A percentile compares a stretch with the other conserved stretches of the same genome.
Evolutionary conservation across 352 stramenopile species (phyloP).

Genomic region (Pseudoperonospora humuli): DNA sequence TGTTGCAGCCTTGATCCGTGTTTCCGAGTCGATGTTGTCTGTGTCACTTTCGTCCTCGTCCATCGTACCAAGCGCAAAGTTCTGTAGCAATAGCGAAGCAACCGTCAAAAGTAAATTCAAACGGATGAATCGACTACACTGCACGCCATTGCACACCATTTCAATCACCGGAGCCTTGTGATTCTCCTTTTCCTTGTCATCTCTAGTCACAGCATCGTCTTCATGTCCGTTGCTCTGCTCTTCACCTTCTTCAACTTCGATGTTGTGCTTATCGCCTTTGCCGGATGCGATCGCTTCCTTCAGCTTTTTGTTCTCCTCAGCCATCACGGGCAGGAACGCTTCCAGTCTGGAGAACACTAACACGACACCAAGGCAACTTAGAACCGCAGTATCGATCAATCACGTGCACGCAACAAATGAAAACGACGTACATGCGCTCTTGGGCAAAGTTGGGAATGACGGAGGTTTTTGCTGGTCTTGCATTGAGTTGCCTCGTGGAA

Average conservation of each 20-base stretch:
- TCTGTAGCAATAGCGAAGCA: slow-evolving; percentile 25
- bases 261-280: slow-evolving; percentile 59
- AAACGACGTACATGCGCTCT: slow-evolving; percentile 45
- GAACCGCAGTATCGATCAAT: background rate
- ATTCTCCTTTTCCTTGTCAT: slow-evolving; percentile 11
- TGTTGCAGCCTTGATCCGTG: slow-evolving; percentile 26
- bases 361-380: background rate
- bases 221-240: slow-evolving; percentile 17
- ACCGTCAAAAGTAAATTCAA: background rate
- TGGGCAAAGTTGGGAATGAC: slow-evolving; percentile 43
- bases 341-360: slow-evolving; percentile 69
- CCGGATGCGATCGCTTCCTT: slow-evolving; percentile 48
- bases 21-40: slow-evolving; percentile 12
- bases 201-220: slow-evolving; percentile 15
- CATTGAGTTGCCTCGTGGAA: slow-evolving; percentile 1
- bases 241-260: slow-evolving; percentile 46
- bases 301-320: slow-evolving; percentile 69
- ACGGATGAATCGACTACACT: background rate
- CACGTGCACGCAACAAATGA: background rate
- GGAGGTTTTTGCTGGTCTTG: slow-evolving; percentile 23
- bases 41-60: slow-evolving; percentile 30
- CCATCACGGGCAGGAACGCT: slow-evolving; percentile 67
- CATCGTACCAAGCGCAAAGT: slow-evolving; percentile 71
- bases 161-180: slow-evolving; percentile 51
- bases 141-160: slow-evolving; percentile 35